Percentiles rank a stretch among this genome's conserved stretches.
Conservation (phyloP, 176 grass and related monocot genomes). For the Cenchrus purpureus region DNA sequence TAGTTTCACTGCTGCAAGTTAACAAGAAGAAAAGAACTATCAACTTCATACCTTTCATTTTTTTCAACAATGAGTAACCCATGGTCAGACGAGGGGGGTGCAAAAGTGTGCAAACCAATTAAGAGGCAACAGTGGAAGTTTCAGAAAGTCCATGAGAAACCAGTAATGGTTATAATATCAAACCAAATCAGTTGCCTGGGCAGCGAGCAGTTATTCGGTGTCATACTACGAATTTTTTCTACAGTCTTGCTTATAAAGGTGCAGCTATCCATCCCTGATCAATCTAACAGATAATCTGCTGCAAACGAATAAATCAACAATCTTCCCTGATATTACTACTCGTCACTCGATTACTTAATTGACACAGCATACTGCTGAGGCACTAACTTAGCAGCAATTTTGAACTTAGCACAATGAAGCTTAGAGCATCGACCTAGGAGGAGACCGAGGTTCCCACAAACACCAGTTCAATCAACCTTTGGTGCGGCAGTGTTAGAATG, state of each 20-base stretch:
- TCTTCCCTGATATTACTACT: not conserved
- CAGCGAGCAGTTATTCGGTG: not conserved
- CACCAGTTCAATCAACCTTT: not conserved
- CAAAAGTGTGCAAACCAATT: not conserved
- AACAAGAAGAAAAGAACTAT: not conserved
- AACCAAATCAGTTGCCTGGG: not conserved
- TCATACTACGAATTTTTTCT: not conserved
- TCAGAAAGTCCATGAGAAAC: not conserved
- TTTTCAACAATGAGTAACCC: not conserved
- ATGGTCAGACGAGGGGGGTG: not conserved
- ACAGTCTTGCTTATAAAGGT: constrained; percentile 1
- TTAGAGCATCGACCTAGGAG: not conserved
- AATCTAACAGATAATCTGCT: not conserved
- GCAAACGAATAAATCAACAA: not conserved
- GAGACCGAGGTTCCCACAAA: not conserved
- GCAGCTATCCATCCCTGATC: not conserved
- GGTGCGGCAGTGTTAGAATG: not conserved
- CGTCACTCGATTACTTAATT: not conserved
- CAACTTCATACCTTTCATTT: not conserved
- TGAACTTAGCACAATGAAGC: not conserved
- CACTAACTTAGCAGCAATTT: not conserved
- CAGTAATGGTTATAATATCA: not conserved
- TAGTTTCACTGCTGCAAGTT: constrained; percentile 7
- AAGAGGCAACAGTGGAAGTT: not conserved
- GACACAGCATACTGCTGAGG: not conserved